These are phyloP conservation scores for Lactarius hengduanensis DNA, from an alignment of 768 basidiomycete species.

Conservation along the genomic window DNA sequence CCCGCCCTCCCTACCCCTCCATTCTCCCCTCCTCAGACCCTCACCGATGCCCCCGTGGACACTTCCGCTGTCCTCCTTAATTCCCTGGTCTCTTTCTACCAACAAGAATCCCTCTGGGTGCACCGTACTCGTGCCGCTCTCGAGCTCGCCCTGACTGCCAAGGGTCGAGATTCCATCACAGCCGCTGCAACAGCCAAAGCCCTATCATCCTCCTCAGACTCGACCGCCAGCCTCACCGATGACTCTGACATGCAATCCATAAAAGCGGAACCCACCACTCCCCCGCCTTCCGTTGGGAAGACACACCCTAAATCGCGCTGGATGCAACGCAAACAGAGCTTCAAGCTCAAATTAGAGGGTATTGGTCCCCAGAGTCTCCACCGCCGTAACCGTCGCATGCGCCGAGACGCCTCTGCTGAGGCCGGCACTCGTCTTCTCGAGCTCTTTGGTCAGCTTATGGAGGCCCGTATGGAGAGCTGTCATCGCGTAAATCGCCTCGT, in stretches of 20 bases:
- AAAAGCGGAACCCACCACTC: conserved; percentile 36
- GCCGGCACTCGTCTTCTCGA: conserved; percentile 55
- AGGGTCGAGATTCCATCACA: conserved; percentile 31
- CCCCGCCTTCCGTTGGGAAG: conserved; percentile 31
- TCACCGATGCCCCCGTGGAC: conserved; percentile 28
- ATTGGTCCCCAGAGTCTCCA: conserved; percentile 37
- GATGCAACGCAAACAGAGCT: conserved; percentile 58
- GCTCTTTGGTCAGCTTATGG: conserved; percentile 71
- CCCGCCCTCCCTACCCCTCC: conserved; percentile 35
- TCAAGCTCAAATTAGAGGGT: conserved; percentile 52
- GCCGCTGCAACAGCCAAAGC: conserved; percentile 21
- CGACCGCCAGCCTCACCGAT: conserved; percentile 25
- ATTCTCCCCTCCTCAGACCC: conserved; percentile 33
- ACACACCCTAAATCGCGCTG: conserved; percentile 41
- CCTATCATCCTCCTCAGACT: conserved; percentile 24
- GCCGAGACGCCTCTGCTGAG: conserved; percentile 33
- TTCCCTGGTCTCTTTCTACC: conserved; percentile 63
- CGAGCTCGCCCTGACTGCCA: conserved; percentile 44
- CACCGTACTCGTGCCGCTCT: conserved; percentile 62
- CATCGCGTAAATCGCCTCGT: conserved; percentile 61
- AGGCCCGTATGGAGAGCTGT: conserved; percentile 74
- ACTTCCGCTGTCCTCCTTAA: conserved; percentile 59
- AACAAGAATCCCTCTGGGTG: conserved; percentile 70
- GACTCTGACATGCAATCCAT: conserved; percentile 32
- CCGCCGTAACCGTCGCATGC: conserved; percentile 34